Evolutionary conservation across 257 asterid species (phyloP), one percentile per base, ranked within the genome.

Genomic region (Pogostemon cablin): DNA sequence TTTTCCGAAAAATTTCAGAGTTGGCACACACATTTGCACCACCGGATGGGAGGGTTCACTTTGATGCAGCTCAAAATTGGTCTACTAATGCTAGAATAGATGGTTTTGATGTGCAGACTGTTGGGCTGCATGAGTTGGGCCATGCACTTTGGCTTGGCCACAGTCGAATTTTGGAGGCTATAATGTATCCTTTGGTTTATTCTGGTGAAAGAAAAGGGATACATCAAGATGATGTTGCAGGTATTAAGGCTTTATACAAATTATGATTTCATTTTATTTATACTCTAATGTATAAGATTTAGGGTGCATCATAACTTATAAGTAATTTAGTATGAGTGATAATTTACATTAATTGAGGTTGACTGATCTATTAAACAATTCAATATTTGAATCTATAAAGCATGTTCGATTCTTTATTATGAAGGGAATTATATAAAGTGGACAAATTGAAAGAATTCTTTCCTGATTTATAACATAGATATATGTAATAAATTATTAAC

Each of bases 71-170:
- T 5, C 52, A 58, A 59, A 56, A 43, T 2, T 72, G 70, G 77
- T 57, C 81, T 0, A 2, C 49, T 3, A 47, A n/a, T 15, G 65
- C 2, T 46, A 38, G 42, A 11, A 10, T 1, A n/a, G 9, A 38
- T 5, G 47, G 62, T 0, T 65, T n/a, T 35, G 74, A 77, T 60
- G n/a, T 77, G 5, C 67, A 72, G 42, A 59, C 77, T 0, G 74
- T 66, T 44, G 80, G 67, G 20, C 44, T 65, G 32, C 83, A 65
- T 39, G 77, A 78, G 57, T 61, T 74, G 61, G 82, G 82, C 1
- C 76, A 73, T 48, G 68, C 57, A 0, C 75, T 60, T 34, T 68
- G 64, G 9, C 72, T 72, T 43, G 78, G 61, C 7, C 74, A 77
- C 9, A 52, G 35, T 8, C 6, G 54, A 25, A 7, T 39, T 49